Base-by-base conservation (phyloP, 495 filamentous ascomycete genomes). In the Aspergillus panamensis region DNA sequence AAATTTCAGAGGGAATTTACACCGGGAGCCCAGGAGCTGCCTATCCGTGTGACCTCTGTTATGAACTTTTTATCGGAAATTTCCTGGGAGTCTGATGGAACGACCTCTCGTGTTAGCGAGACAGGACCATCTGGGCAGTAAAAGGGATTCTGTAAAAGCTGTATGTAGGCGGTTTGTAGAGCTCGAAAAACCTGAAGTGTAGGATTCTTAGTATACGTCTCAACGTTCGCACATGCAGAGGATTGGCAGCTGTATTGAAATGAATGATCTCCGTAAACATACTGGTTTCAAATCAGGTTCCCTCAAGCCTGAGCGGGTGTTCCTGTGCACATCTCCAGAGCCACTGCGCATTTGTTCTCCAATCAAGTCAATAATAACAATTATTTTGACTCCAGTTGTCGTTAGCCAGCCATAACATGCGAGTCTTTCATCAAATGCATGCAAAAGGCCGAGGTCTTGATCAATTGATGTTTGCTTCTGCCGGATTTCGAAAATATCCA, bases 321-420 rank as follows among this genome's bases (percentile, higher is more conserved):
- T 32, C 19, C 63, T 64, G 65, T 76, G 62, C 42, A 58, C 54
- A 42, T 57, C 71, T 30, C 69, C 61, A 47, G 63, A 25, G 47
- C 64, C 30, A 56, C 64, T 37, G 51, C 48, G 55, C 48, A 54
- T 60, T 59, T 67, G 67, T 45, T 80, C 73, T 1, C 92, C 92
- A 49, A 87, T 80, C 77, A 95, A 85, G 69, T 97, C 94, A 13
- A 97, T 87, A 1, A 96, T 84, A 39, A 90, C 84, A 30, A 97
- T 84, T 61, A 98, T 83, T 69, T 90, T 92, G 30, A 93, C 84
- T 6, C 92, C 93, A 6, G 95, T 97, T 69, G 96, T 97, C n/a
- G 94, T 97, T 66, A 96, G 79, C 84, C 90, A 97, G 58, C 94
- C 94, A 77, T 97, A 98, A 55, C 87, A 84, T 16, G 91, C 90